Base-by-base conservation (phyloP, 306 rosid genomes). In the Vigna angularis region DNA sequence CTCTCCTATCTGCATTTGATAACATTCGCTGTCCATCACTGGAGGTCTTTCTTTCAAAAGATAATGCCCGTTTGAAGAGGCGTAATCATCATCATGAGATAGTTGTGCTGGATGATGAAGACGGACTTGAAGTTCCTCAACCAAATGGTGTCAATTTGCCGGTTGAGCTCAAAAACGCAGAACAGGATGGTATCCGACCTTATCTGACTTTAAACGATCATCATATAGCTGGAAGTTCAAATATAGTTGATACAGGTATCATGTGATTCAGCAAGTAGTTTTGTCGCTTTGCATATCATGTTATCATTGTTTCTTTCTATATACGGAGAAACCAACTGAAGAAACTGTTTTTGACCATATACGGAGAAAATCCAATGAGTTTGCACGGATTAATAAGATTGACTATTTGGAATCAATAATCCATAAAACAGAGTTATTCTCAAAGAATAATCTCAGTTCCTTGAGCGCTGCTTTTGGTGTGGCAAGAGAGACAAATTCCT, bases 341-440 rank as follows among this genome's bases (percentile, higher is more conserved):
- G 91, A 81, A 77, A 81, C 92, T 15, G 81, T 85, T 63, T 95
- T 91, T 52, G 90, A 89, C 75, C 90, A 85, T 83, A 89, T 94
- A 56, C 66, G 80, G 50, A 86, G 79, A 70, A 92, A 90, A 77
- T 85, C 89, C 0, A 83, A 83, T 87, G 86, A 81, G 81, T 89
- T 87, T 45, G 97, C 88, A 4, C 82, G 59, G 62, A 59, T 89
- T 70, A 82, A 70, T 52, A 84, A 83, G 78, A 80, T 65, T 61
- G 87, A 81, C 76, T 73, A 63, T 70, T 22, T 64, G 80, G 81
- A 82, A 66, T 48, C 87, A 50, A 55, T 45, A 22, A 66, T 68
- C 87, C 82, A 72, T 75, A 74, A 48, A 81, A 76, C 65, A 9
- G 84, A 84, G 18, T 62, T 28, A 14, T 76, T 56, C 78, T 44